A percentile compares a stretch with the other conserved stretches of the same genome.
phyloP scores from a whole-genome alignment of 1,284 basidiomycete genomes.

The Anthracocystis panici-leucophaei region DNA sequence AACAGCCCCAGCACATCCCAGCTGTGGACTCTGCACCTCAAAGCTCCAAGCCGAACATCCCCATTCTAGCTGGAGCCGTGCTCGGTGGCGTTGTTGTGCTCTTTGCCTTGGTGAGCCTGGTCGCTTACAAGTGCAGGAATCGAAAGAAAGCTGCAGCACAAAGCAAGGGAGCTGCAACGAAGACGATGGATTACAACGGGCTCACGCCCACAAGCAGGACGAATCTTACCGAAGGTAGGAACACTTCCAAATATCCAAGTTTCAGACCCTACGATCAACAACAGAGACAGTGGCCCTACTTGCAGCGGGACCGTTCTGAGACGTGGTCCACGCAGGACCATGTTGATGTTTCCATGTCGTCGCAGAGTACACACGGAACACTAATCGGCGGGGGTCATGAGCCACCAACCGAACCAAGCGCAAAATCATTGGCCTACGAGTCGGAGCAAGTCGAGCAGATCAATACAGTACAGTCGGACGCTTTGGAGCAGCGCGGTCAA shows the following conservation, averaged over 20 bases:
- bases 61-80: constrained; percentile 10
- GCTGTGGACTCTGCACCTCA: no score
- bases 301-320: constrained; percentile 3
- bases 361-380: background rate
- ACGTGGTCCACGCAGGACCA: background rate
- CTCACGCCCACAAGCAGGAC: background rate
- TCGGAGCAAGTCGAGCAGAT: background rate
- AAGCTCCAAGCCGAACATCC: constrained; percentile 3
- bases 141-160: constrained; percentile 7
- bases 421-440: background rate
- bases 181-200: background rate
- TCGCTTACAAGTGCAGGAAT: constrained; percentile 3
- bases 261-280: background rate
- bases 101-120: background rate
- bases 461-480: background rate
- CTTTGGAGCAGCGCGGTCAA: background rate
- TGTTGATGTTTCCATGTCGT: background rate
- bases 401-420: background rate
- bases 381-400: background rate
- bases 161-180: background rate
- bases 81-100: constrained; percentile 14
- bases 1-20: background rate
- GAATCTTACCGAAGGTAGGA: background rate
- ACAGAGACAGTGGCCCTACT: background rate
- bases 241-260: background rate